Evolutionary conservation across 768 basidiomycete genomes (phyloP).

Genomic region (Nidula microcarpa): DNA sequence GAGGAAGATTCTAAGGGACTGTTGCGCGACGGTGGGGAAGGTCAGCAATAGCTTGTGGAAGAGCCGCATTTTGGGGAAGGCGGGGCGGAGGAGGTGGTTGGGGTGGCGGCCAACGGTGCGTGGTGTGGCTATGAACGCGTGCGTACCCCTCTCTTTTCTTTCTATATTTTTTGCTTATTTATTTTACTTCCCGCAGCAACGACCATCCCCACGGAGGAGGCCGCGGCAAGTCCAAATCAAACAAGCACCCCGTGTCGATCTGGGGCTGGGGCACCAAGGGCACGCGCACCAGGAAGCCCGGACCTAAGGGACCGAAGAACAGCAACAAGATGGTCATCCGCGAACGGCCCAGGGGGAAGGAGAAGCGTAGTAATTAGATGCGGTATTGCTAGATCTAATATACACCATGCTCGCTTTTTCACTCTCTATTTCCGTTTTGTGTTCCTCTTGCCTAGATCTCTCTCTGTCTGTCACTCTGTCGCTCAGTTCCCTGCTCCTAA

Average conservation of each 20-base stretch:
- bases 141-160: constrained; percentile 23
- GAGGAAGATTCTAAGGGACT: constrained; percentile 75
- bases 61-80: constrained; percentile 82
- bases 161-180: constrained; percentile 1
- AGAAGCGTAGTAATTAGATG: constrained; percentile 40
- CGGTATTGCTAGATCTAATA: constrained; percentile 10
- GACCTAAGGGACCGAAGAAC: constrained; percentile 85
- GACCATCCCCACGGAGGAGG: constrained; percentile 98
- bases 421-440: neutral
- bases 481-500: neutral
- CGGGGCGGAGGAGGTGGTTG: constrained; percentile 85
- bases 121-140: constrained; percentile 98
- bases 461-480: neutral
- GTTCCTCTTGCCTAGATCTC: neutral
- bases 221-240: constrained; percentile 95
- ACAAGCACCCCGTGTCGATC: constrained; percentile 89
- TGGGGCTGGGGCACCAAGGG: constrained; percentile 95
- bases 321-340: constrained; percentile 88
- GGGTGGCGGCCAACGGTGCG: constrained; percentile 83
- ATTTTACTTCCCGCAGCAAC: constrained; percentile 36
- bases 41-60: constrained; percentile 93
- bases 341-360: constrained; percentile 76
- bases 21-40: constrained; percentile 85
- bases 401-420: neutral
- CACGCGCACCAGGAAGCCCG: constrained; percentile 88